Conservation (phyloP, 257 asterid species). For the Buddleja alternifolia region DNA sequence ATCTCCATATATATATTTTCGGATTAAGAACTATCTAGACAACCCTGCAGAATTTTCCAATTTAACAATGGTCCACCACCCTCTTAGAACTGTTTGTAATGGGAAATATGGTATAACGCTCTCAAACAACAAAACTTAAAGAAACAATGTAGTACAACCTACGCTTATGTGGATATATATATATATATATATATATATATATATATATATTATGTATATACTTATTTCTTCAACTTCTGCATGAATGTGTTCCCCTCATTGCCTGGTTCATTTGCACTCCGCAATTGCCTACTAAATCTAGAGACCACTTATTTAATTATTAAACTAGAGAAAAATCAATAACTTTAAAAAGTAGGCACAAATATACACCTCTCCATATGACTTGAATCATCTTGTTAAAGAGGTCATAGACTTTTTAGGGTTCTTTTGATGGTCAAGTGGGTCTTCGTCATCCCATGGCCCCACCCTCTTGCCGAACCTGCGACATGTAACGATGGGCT, state of each 20-base stretch:
- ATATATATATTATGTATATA: background rate
- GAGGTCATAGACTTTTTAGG: slow-evolving; percentile 42
- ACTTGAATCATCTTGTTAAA: slow-evolving; percentile 42
- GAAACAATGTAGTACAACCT: slow-evolving; percentile 28
- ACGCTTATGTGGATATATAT: slow-evolving; percentile 15
- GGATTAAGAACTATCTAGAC: slow-evolving; percentile 43
- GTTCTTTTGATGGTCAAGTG: slow-evolving; percentile 46
- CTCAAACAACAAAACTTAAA: slow-evolving; percentile 27
- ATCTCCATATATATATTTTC: background rate
- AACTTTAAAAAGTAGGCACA: slow-evolving; percentile 20
- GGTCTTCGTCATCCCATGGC: slow-evolving; percentile 29
- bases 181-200: slow-evolving; percentile 1
- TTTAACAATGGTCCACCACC: slow-evolving; percentile 47
- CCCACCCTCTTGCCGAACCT: slow-evolving; percentile 40
- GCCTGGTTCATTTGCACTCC: slow-evolving; percentile 34
- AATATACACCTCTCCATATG: slow-evolving; percentile 33
- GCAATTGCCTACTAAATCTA: slow-evolving; percentile 25
- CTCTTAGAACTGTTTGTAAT: slow-evolving; percentile 38
- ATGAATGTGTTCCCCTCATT: slow-evolving; percentile 70
- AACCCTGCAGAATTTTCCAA: slow-evolving; percentile 21
- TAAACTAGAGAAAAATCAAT: slow-evolving; percentile 1
- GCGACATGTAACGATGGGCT: slow-evolving; percentile 70
- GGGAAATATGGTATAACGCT: slow-evolving; percentile 37
- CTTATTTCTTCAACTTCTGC: slow-evolving; percentile 46
- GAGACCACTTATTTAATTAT: slow-evolving; percentile 28